Evolutionary conservation across 108 stramenopile species (phyloP).

Genomic region (Nitzschia sp.): DNA sequence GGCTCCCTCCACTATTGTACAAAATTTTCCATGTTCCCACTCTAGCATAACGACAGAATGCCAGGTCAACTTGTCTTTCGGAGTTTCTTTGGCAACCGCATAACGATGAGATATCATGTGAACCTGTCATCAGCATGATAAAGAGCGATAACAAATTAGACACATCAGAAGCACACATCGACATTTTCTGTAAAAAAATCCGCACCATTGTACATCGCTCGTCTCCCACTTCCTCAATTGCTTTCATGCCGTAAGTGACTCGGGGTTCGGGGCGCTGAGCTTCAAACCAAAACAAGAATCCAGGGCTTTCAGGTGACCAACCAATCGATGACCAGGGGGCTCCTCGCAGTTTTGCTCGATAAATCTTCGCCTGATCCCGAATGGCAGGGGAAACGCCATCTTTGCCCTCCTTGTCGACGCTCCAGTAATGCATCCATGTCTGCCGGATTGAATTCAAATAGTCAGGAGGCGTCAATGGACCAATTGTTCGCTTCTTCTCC

Average conservation of each 20-base stretch:
- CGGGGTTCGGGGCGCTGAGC: conserved; percentile 23
- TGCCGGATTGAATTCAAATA: conserved; percentile 24
- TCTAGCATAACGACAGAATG: conserved; percentile 61
- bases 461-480: conserved; percentile 31
- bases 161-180: too few relatives aligned
- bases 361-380: conserved; percentile 29
- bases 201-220: conserved; percentile 31
- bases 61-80: conserved; percentile 57
- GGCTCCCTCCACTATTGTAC: conserved; percentile 62
- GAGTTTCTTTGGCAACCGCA: conserved; percentile 45
- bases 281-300: conserved; percentile 59
- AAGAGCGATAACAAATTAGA: not conserved
- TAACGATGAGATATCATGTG: conserved; percentile 74
- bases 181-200: not conserved
- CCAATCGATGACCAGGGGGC: conserved; percentile 52
- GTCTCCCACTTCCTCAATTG: conserved; percentile 37
- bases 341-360: conserved; percentile 48
- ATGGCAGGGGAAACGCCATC: conserved; percentile 36
- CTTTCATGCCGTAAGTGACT: conserved; percentile 44
- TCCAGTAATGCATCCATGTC: conserved; percentile 39
- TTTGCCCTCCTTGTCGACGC: conserved; percentile 36
- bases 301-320: conserved; percentile 53
- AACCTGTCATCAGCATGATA: conserved; percentile 22
- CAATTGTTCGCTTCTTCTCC: conserved; percentile 38
- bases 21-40: conserved; percentile 65